Evolutionary conservation across 2,329 filamentous ascomycete genomes (phyloP).

Genomic region (Thelonectria discophora): DNA sequence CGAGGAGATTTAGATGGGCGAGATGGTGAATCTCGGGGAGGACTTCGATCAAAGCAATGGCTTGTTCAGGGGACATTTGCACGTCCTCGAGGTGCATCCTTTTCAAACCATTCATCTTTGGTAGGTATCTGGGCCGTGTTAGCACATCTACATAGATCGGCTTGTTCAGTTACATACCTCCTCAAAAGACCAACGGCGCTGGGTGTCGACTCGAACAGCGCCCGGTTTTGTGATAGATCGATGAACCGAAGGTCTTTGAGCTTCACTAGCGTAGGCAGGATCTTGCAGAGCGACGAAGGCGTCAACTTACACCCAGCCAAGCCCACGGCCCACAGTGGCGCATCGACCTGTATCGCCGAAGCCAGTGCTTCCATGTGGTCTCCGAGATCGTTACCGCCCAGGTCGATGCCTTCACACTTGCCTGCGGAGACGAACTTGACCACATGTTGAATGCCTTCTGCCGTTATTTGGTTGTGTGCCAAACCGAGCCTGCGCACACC

Average conservation of each 20-base stretch:
- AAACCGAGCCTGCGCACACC: slow-evolving; percentile 83
- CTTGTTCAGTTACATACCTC: slow-evolving; percentile 62
- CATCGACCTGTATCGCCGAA: slow-evolving; percentile 59
- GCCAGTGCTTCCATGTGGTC: slow-evolving; percentile 64
- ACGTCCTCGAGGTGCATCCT: slow-evolving; percentile 89
- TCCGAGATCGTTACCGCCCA: slow-evolving; percentile 82
- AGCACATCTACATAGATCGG: slow-evolving; percentile 1
- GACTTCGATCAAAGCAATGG: slow-evolving; percentile 89
- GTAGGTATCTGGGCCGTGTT: slow-evolving; percentile 69
- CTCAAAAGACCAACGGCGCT: slow-evolving; percentile 78
- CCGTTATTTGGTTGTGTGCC: slow-evolving; percentile 81
- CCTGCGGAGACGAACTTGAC: slow-evolving; percentile 78
- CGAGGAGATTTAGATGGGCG: slow-evolving; percentile 86
- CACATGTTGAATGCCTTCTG: slow-evolving; percentile 78
- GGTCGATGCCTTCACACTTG: slow-evolving; percentile 85
- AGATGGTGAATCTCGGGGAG: slow-evolving; percentile 83
- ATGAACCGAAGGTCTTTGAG: slow-evolving; percentile 84
- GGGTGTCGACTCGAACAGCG: slow-evolving; percentile 77
- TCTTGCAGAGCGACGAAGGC: slow-evolving; percentile 73
- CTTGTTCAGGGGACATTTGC: slow-evolving; percentile 84
- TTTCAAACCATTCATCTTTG: slow-evolving; percentile 79
- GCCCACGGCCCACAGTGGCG: slow-evolving; percentile 81
- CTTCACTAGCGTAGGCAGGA: slow-evolving; percentile 77
- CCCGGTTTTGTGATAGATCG: slow-evolving; percentile 89
- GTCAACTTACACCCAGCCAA: slow-evolving; percentile 85